These are phyloP conservation scores for Mortierella sp. DNA, from an alignment of 371 early-diverging fungal species.

Conservation along the genomic window DNA sequence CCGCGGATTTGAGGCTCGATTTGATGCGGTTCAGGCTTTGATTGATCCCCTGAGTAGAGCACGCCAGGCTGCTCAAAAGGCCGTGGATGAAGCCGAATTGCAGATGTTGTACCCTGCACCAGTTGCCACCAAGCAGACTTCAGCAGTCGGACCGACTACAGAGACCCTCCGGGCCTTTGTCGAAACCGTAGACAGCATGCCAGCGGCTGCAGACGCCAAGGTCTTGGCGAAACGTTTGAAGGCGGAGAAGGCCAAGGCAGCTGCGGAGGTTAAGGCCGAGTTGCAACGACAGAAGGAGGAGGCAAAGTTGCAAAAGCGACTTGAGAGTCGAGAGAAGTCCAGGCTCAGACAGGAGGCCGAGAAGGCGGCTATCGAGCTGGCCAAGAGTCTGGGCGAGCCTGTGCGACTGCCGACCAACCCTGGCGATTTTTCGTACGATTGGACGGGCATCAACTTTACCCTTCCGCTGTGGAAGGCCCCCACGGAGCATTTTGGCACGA, in stretches of 20 bases:
- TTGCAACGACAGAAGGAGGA: no score
- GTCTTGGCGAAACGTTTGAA: neutral
- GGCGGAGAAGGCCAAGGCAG: neutral
- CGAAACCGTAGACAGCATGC: neutral
- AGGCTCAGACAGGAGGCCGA: slow-evolving; percentile 1
- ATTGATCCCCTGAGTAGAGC: neutral
- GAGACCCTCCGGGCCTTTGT: neutral
- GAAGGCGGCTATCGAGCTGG: slow-evolving; percentile 2
- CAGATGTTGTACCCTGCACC: neutral
- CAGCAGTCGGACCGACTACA: neutral
- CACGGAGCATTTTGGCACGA: neutral
- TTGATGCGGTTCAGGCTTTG: neutral
- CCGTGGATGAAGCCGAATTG: neutral
- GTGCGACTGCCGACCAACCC: slow-evolving; percentile 12
- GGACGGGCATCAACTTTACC: slow-evolving; percentile 28
- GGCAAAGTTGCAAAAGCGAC: neutral
- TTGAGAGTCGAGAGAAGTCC: slow-evolving; percentile 1
- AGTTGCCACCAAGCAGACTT: neutral
- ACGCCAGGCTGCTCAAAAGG: neutral
- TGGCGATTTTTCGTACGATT: slow-evolving; percentile 26
- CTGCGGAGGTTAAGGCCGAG: no score
- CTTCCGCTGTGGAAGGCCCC: slow-evolving; percentile 28
- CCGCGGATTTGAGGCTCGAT: neutral
- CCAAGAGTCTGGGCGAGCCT: slow-evolving; percentile 14
- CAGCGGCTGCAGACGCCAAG: neutral